Conservation (phyloP, 441 rosid species). For the Corymbia citriodora region DNA sequence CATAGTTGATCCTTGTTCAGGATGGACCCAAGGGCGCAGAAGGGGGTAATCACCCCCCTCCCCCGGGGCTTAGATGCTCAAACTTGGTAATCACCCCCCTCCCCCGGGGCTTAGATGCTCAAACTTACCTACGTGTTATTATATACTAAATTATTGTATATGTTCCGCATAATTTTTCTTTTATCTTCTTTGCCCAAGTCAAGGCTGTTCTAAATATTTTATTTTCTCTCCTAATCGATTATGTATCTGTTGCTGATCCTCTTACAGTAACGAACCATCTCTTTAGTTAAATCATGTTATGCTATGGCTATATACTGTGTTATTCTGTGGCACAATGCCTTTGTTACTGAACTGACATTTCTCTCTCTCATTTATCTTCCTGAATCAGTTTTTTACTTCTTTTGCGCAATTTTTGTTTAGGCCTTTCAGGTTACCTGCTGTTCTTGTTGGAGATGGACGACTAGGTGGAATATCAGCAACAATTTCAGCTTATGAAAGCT, state of each 20-base stretch:
- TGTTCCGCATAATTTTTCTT: neutral
- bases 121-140: neutral
- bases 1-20: neutral
- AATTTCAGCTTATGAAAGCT: conserved; percentile 88
- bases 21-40: neutral
- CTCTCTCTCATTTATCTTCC: neutral
- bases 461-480: conserved; percentile 95
- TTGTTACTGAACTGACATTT: neutral
- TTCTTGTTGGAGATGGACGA: conserved; percentile 92
- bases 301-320: neutral
- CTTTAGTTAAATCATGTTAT: neutral
- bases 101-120: neutral
- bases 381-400: neutral
- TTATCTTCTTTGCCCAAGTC: neutral
- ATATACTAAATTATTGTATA: neutral
- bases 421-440: conserved; percentile 80
- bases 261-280: neutral
- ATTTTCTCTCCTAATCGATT: neutral
- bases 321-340: neutral
- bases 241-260: neutral
- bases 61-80: neutral
- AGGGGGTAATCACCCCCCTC: neutral
- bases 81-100: neutral
- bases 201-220: neutral
- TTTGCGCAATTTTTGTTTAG: conserved; percentile 20